Conservation (phyloP, 1,139 yeast species). For the Scheffersomyces segobiensis region DNA sequence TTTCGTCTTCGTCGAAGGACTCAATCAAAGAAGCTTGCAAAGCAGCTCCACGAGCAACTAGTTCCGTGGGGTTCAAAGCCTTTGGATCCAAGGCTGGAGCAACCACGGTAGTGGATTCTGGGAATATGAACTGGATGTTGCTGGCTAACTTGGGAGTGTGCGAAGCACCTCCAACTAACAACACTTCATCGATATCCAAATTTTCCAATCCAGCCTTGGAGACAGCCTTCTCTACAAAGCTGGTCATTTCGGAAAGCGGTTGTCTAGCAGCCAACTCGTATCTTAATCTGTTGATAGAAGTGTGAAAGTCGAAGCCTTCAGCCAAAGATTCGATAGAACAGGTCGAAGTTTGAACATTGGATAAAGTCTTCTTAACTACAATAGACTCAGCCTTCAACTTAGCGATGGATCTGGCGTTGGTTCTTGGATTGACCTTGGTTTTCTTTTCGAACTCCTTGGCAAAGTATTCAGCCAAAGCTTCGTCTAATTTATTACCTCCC, state of each 20-base stretch:
- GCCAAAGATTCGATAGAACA: slow-evolving; percentile 95
- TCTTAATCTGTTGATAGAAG: slow-evolving; percentile 91
- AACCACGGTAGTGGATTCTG: slow-evolving; percentile 72
- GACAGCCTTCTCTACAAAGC: slow-evolving; percentile 73
- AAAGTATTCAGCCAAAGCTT: slow-evolving; percentile 75
- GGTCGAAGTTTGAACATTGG: slow-evolving; percentile 85
- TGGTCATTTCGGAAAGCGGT: slow-evolving; percentile 72
- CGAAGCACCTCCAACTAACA: slow-evolving; percentile 92
- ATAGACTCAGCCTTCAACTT: slow-evolving; percentile 85
- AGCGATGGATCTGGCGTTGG: slow-evolving; percentile 81
- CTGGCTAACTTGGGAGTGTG: slow-evolving; percentile 88
- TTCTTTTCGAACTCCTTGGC: slow-evolving; percentile 95
- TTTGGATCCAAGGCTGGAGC: slow-evolving; percentile 79
- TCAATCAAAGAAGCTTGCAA: slow-evolving; percentile 91
- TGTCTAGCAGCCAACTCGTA: slow-evolving; percentile 85
- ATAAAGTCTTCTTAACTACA: slow-evolving; percentile 85
- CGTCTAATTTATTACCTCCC: slow-evolving; percentile 89
- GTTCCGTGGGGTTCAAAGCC: slow-evolving; percentile 86
- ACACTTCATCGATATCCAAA: slow-evolving; percentile 86
- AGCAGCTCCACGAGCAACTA: slow-evolving; percentile 94
- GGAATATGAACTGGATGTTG: slow-evolving; percentile 73
- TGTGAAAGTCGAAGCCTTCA: slow-evolving; percentile 91
- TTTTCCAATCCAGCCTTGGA: slow-evolving; percentile 82
- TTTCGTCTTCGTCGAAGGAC: slow-evolving; percentile 82
- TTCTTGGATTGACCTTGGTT: slow-evolving; percentile 77